These are phyloP conservation scores for Oryza glumipatula DNA, from an alignment of 176 grass and related monocot genomes.

Conservation along the genomic window DNA sequence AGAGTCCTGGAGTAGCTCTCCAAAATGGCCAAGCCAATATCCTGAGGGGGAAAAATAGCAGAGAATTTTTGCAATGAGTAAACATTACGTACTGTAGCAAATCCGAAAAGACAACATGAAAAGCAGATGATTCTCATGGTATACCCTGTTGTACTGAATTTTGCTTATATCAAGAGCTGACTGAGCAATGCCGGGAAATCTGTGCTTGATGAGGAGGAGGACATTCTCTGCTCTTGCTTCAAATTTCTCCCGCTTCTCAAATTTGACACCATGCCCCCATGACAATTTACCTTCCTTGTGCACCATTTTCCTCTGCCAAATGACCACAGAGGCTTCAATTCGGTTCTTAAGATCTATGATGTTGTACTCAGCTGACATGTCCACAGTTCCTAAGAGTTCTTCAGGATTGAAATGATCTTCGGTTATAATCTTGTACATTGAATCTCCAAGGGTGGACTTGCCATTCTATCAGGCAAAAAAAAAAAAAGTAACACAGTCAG, in stretches of 20 bases:
- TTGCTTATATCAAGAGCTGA: slow-evolving; percentile 78
- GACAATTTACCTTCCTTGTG: slow-evolving; percentile 65
- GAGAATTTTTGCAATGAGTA: neutral
- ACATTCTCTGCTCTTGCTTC: slow-evolving; percentile 83
- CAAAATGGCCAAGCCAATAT: slow-evolving; percentile 76
- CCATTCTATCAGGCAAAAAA: slow-evolving; percentile 61
- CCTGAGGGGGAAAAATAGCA: slow-evolving; percentile 35
- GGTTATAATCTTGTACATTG: slow-evolving; percentile 74
- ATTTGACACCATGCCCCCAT: slow-evolving; percentile 58
- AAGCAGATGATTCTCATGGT: neutral
- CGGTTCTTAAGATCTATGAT: slow-evolving; percentile 81
- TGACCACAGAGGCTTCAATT: slow-evolving; percentile 74
- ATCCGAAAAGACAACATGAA: neutral
- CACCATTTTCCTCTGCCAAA: slow-evolving; percentile 81
- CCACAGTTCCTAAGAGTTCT: slow-evolving; percentile 57
- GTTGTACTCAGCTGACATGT: slow-evolving; percentile 67
- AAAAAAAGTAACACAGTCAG: neutral
- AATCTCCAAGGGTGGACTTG: slow-evolving; percentile 72
- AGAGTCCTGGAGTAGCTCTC: slow-evolving; percentile 85
- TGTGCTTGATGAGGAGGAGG: slow-evolving; percentile 75
- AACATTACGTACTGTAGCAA: slow-evolving; percentile 1
- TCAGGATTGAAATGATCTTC: slow-evolving; percentile 74
- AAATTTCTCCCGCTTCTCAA: slow-evolving; percentile 69
- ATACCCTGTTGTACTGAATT: slow-evolving; percentile 79
- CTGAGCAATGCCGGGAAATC: slow-evolving; percentile 67